phyloP scores from a whole-genome alignment of 768 basidiomycete genomes.

The Xanthoconium purpureum region DNA sequence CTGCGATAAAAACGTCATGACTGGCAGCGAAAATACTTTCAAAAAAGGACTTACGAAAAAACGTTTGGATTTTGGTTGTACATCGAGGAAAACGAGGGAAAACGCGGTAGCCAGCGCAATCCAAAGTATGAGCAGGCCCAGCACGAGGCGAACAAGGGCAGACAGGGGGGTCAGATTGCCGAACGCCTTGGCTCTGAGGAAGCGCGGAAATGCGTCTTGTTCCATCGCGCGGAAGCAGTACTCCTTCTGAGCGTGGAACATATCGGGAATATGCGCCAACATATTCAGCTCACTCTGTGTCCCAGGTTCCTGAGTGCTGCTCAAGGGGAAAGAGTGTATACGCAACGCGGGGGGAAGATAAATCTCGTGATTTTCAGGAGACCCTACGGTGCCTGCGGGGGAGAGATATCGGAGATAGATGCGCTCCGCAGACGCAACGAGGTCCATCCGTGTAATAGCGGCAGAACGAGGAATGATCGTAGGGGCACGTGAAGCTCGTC shows the following conservation, averaged over 20 bases:
- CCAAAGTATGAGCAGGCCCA: constrained; percentile 87
- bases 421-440: constrained; percentile 91
- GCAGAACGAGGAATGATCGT: constrained; percentile 90
- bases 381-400: constrained; percentile 70
- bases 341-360: constrained; percentile 93
- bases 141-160: constrained; percentile 78
- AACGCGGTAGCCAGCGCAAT: constrained; percentile 91
- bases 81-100: constrained; percentile 90
- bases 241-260: constrained; percentile 97
- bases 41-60: constrained; percentile 76
- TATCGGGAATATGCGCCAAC: constrained; percentile 91
- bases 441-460: constrained; percentile 85
- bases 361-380: constrained; percentile 93
- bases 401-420: constrained; percentile 95
- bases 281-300: constrained; percentile 62
- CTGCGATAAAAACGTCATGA: constrained; percentile 38
- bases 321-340: constrained; percentile 86
- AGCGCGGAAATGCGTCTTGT: constrained; percentile 90
- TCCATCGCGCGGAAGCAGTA: constrained; percentile 97
- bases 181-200: constrained; percentile 96
- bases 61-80: constrained; percentile 85
- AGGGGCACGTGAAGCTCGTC: constrained; percentile 83
- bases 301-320: constrained; percentile 67
- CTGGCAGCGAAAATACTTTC: not conserved
- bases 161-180: constrained; percentile 94